Percentiles rank a stretch among this genome's conserved stretches.
Conservation (phyloP, 495 filamentous ascomycete genomes). For the Cenococcum geophilum region DNA sequence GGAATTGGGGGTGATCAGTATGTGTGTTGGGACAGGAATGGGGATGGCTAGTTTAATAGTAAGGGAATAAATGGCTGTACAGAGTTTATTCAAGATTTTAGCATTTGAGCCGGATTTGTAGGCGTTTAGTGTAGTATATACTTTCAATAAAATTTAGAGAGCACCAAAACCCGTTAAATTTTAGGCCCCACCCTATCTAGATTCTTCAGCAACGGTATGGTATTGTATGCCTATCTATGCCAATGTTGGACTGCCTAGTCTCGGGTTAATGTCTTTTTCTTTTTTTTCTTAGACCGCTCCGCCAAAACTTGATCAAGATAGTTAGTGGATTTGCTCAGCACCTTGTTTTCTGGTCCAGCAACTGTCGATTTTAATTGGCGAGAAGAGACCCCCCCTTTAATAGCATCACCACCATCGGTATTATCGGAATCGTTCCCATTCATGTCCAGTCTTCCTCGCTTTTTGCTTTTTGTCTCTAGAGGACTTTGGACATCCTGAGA, state of each 20-base stretch:
- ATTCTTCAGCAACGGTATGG: no score
- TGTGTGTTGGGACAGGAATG: constrained; percentile 46
- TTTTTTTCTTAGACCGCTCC: constrained; percentile 41
- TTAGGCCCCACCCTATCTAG: no score
- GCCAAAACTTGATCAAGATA: constrained; percentile 38
- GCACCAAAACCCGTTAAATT: no score
- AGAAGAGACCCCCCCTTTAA: neutral
- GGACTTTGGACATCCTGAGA: neutral
- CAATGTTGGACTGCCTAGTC: neutral
- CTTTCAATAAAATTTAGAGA: no score
- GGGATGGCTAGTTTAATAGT: constrained; percentile 45
- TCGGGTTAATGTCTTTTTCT: constrained; percentile 38
- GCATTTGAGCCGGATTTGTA: neutral
- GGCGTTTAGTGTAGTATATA: neutral
- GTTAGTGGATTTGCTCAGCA: constrained; percentile 14
- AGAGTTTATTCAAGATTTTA: neutral
- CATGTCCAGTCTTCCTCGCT: neutral
- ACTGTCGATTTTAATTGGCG: neutral
- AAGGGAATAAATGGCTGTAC: constrained; percentile 29
- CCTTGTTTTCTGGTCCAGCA: neutral
- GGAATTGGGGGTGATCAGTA: constrained; percentile 39
- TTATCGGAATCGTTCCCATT: neutral
- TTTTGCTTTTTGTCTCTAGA: no score
- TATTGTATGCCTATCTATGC: no score
- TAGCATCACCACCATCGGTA: neutral